Conservation (phyloP, 345 rosid species). For the Lumnitzera littorea region DNA sequence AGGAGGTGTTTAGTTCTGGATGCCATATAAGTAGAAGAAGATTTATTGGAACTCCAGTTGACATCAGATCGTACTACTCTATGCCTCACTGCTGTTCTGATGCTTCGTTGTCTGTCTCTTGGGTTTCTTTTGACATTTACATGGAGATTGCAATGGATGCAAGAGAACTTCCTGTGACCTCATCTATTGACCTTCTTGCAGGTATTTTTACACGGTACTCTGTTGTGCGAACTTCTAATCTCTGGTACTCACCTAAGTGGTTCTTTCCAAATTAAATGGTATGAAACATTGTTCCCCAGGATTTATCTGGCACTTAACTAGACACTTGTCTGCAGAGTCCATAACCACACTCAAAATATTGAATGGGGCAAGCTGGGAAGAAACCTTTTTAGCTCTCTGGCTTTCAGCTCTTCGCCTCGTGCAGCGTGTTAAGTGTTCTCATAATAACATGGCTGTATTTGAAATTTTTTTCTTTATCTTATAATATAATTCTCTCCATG, state of each 20-base stretch:
- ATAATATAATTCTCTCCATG: conserved; percentile 4
- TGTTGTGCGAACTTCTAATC: neutral
- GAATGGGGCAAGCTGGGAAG: conserved; percentile 66
- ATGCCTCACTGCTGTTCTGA: conserved; percentile 24
- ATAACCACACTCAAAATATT: conserved; percentile 36
- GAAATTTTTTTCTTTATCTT: neutral
- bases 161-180: conserved; percentile 39
- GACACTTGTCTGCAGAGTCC: conserved; percentile 31
- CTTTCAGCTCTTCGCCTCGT: conserved; percentile 69
- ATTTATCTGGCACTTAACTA: conserved; percentile 1
- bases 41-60: conserved; percentile 28
- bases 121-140: conserved; percentile 53
- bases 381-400: conserved; percentile 67
- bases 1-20: conserved; percentile 21
- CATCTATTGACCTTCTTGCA: conserved; percentile 33
- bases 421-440: conserved; percentile 43
- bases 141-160: conserved; percentile 60
- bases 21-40: conserved; percentile 26
- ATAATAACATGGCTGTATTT: neutral
- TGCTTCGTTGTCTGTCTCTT: conserved; percentile 35
- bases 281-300: neutral
- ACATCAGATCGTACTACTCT: conserved; percentile 23
- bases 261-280: neutral
- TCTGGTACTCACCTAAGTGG: neutral
- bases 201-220: conserved; percentile 21